Base-by-base conservation (phyloP, 306 rosid genomes). In the Alnus rubra region DNA sequence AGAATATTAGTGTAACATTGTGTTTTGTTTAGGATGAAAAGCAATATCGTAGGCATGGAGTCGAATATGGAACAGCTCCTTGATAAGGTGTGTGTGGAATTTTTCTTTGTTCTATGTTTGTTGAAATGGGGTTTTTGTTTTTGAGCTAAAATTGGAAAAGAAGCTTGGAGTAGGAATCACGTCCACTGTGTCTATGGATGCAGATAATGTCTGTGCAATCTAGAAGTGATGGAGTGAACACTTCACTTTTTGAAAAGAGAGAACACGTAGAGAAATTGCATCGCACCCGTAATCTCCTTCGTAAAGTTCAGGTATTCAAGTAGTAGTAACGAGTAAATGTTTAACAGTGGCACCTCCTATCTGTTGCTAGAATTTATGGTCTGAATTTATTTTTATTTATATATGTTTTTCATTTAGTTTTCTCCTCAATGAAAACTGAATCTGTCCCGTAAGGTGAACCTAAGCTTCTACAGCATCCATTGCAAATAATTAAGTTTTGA, bases 121-220 rank as follows among this genome's bases (percentile, higher is more conserved):
- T 59, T 59, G 65, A 9, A 5, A 28, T 59, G 2, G 16, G 4
- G 2, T 18, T 55, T 55, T 55, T 12, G 14, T 8, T 59, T 59
- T 10, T 59, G 28, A 19, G 37, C 3, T 28, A 19, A 9, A 59
- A 2, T 76, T 80, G 31, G 23, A 37, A 76, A 48, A 71, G 47
- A 59, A 11, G 18, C 60, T 45, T 72, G 60, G 82, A 75, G 82
- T 31, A 30, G 53, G 79, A 68, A 59, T 79, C 4, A 31, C 35
- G 2, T 59, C 37, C 45, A 35, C 59, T 37, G 59, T 47, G 52
- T 14, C 71, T 69, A 76, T 85, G 35, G 62, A 78, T 83, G 89
- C 89, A 94, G 97, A 94, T 92, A 78, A 83, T 91, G 86, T 92
- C 97, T 0, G 98, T 94, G 81, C 98, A 92, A 86, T 92, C 97